phyloP scores from a whole-genome alignment of 306 rosid species.

The Leucaena leucocephala region DNA sequence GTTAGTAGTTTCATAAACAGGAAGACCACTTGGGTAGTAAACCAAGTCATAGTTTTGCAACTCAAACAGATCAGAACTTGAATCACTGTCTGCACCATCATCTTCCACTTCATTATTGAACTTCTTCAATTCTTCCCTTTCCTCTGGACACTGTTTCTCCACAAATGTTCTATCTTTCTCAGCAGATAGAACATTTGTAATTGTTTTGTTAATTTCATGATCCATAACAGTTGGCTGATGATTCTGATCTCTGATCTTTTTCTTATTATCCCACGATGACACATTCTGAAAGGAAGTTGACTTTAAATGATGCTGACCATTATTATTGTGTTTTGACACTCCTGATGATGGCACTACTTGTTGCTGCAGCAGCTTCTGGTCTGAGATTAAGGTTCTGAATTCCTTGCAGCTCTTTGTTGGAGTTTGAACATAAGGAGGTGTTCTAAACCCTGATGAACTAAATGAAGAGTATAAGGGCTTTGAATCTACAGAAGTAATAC shows the following conservation, averaged over 20 bases:
- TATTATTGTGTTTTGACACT: conserved; percentile 43
- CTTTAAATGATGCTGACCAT: conserved; percentile 38
- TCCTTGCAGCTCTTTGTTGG: conserved; percentile 78
- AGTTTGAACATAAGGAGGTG: conserved; percentile 79
- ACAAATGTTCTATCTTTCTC: conserved; percentile 44
- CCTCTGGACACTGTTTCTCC: conserved; percentile 41
- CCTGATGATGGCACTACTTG: conserved; percentile 14
- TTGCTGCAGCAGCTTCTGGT: conserved; percentile 53
- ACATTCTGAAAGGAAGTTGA: conserved; percentile 46
- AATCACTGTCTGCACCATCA: conserved; percentile 86
- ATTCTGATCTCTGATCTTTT: conserved; percentile 40
- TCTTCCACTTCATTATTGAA: conserved; percentile 50
- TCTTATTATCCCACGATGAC: conserved; percentile 47
- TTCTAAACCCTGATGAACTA: conserved; percentile 74
- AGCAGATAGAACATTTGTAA: conserved; percentile 39
- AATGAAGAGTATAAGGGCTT: conserved; percentile 68
- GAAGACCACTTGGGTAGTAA: conserved; percentile 71
- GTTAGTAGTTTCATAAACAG: conserved; percentile 95
- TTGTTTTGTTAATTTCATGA: conserved; percentile 35
- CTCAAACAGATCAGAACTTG: conserved; percentile 96
- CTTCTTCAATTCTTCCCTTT: conserved; percentile 36
- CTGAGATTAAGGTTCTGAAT: conserved; percentile 55
- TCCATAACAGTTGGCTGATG: conserved; percentile 43
- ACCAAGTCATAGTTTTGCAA: conserved; percentile 91
- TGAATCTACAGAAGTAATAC: conserved; percentile 47